These are phyloP conservation scores for Seiridium cupressi DNA, from an alignment of 2,329 filamentous ascomycete species.

Conservation along the genomic window DNA sequence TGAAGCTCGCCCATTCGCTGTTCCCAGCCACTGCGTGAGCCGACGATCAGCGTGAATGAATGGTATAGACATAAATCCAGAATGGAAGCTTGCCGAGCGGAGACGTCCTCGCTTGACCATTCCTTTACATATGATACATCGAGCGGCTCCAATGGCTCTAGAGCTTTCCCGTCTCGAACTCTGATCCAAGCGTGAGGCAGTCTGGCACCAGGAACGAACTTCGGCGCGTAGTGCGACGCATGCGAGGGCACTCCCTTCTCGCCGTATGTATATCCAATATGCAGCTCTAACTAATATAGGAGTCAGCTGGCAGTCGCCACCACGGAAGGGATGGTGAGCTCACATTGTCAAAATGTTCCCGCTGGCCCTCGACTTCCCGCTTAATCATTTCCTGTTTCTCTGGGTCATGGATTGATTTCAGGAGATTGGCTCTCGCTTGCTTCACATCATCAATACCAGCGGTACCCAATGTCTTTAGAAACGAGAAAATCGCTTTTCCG, in stretches of 20 bases:
- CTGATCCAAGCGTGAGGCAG: constrained; percentile 39
- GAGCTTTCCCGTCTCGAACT: neutral
- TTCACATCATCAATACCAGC: constrained; percentile 26
- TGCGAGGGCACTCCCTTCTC: constrained; percentile 26
- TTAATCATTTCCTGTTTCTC: constrained; percentile 27
- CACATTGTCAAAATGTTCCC: constrained; percentile 40
- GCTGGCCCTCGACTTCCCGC: constrained; percentile 31
- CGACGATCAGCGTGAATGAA: constrained; percentile 28
- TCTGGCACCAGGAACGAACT: constrained; percentile 35
- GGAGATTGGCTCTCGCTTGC: constrained; percentile 27
- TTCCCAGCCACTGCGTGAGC: neutral
- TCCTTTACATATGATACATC: constrained; percentile 33
- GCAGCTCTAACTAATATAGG: constrained; percentile 30
- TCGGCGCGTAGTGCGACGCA: constrained; percentile 34
- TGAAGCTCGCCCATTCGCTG: neutral
- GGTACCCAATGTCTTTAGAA: constrained; percentile 36
- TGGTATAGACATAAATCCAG: constrained; percentile 33
- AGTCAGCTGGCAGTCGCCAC: neutral
- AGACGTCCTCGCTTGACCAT: constrained; percentile 21
- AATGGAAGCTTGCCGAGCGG: constrained; percentile 27
- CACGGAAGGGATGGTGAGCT: neutral
- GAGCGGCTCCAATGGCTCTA: constrained; percentile 17
- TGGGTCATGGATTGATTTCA: constrained; percentile 25
- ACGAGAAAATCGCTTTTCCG: constrained; percentile 37
- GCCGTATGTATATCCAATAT: constrained; percentile 43